Evolutionary conservation across 805 yeast genomes (phyloP).

Genomic region (Komagataella pastoris): DNA sequence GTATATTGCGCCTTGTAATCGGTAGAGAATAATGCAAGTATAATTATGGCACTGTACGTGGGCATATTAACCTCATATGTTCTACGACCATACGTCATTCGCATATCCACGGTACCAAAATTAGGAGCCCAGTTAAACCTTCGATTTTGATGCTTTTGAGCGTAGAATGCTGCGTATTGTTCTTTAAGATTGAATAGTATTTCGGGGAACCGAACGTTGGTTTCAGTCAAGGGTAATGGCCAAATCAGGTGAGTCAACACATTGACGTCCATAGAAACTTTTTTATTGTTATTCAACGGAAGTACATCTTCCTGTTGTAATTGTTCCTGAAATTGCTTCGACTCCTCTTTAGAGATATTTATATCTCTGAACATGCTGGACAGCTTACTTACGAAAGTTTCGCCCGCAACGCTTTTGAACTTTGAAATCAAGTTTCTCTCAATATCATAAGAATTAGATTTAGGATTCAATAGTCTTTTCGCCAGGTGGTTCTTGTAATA

Average conservation of each 20-base stretch:
- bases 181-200: slow-evolving; percentile 26
- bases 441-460: slow-evolving; percentile 35
- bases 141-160: slow-evolving; percentile 40
- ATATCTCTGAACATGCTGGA: slow-evolving; percentile 85
- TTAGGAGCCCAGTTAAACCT: slow-evolving; percentile 67
- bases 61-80: slow-evolving; percentile 75
- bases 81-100: slow-evolving; percentile 52
- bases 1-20: slow-evolving; percentile 31
- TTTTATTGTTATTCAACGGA: slow-evolving; percentile 14
- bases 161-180: slow-evolving; percentile 39
- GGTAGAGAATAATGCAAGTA: slow-evolving; percentile 54
- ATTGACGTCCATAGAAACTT: slow-evolving; percentile 30
- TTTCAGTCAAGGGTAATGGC: slow-evolving; percentile 40
- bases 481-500: slow-evolving; percentile 81
- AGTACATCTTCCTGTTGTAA: slow-evolving; percentile 6
- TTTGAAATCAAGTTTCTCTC: slow-evolving; percentile 59
- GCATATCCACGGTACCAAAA: slow-evolving; percentile 71
- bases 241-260: slow-evolving; percentile 52
- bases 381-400: slow-evolving; percentile 63
- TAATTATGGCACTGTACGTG: slow-evolving; percentile 65
- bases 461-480: slow-evolving; percentile 49
- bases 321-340: slow-evolving; percentile 21
- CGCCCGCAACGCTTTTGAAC: slow-evolving; percentile 66
- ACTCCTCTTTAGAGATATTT: slow-evolving; percentile 36
- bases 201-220: slow-evolving; percentile 26